Evolutionary conservation across 495 filamentous ascomycete species (phyloP), one percentile per base, ranked within the genome.

Genomic region (Trichoderma orchidacearum): DNA sequence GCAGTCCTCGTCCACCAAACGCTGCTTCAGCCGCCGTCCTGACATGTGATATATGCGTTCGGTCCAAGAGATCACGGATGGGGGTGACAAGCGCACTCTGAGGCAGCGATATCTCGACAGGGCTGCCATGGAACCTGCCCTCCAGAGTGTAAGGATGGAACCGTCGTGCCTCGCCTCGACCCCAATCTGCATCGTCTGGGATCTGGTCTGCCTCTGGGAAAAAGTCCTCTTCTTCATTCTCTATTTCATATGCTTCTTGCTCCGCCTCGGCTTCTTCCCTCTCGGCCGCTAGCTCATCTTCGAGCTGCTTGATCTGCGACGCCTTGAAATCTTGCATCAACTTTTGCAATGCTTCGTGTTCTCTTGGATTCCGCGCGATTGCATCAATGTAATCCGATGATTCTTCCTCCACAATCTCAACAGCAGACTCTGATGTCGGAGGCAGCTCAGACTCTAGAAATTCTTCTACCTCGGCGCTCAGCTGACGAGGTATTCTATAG

Each of bases 1-100:
- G 90, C 23, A 98, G 72, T 0, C 80, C 77, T 6, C 67, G 66
- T 0, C 90, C 90, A 45, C 92, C 92, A 64, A 96, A 88, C 3
- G 77, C 67, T 25, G 74, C 77, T 58, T 83, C 76, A 2, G 89
- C 87, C 5, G 82, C 71, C 55, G 86, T 79, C 17, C 72, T 68
- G 32, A 96, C 71, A 63, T 98, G 93, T 50, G 81, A 85, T 30
- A 80, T 81, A 56, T 84, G 78, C 8, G 80, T 80, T 56, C 85
- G 75, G 0, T 76, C 74, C 3, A 96, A 72, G 8, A 94, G 75
- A 9, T 73, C 60, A 3, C 77, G 72, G 23, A 92, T 82, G 1
- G 87, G 87, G 1, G 83, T 75, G 1, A 86, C 77, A 30, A 96
- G 75, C 2, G 75, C 73, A 17, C 72, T 64, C 60, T 80, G 78